Base-by-base conservation (phyloP, 106 monocot species). In the Platanthera guangdongensis region DNA sequence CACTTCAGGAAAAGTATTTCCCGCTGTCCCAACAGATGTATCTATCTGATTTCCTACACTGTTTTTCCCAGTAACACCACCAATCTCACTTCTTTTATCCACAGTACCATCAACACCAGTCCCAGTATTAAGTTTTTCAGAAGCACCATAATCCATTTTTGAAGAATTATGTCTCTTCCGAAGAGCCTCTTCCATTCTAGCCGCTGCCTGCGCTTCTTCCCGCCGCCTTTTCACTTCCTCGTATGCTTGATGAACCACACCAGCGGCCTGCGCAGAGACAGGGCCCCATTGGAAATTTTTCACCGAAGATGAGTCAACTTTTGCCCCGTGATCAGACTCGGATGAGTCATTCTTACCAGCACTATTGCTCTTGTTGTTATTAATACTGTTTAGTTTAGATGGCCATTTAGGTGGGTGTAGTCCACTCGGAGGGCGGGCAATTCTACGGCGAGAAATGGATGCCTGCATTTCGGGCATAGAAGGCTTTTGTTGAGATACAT, bases 401-500 rank as follows among this genome's bases (percentile, higher is more conserved):
- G 46, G 53, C 52, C 75, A 74, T 25, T 78, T 73, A 52, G 49
- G 19, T 30, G 62, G 13, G 48, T 21, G 15, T 1, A 22, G 49
- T 25, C 25, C 48, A 59, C 72, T 74, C 51, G 32, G 25, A 51
- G 79, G 25, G 15, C 60, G 60, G 63, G n/a, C 63, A 74, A 74
- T 22, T 55, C 69, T 6, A 65, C 49, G 65, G 89, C 89, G 21
- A 81, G 72, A 78, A 86, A 86, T 1, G 89, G 81, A 9, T 79
- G 63, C 11, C 75, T 71, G 54, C 89, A 89, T 64, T 83, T 85
- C 7, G 82, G 85, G 30, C 88, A 88, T 46, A 88, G 80, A 64
- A 85, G 84, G 51, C 75, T 88, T 50, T 83, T 85, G 69, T 88
- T 88, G 51, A 88, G 75, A 52, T 85, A 88, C 21, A 85, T 71